Evolutionary conservation across 2,329 filamentous ascomycete species (phyloP).

Genomic region (Piedraia hortae): DNA sequence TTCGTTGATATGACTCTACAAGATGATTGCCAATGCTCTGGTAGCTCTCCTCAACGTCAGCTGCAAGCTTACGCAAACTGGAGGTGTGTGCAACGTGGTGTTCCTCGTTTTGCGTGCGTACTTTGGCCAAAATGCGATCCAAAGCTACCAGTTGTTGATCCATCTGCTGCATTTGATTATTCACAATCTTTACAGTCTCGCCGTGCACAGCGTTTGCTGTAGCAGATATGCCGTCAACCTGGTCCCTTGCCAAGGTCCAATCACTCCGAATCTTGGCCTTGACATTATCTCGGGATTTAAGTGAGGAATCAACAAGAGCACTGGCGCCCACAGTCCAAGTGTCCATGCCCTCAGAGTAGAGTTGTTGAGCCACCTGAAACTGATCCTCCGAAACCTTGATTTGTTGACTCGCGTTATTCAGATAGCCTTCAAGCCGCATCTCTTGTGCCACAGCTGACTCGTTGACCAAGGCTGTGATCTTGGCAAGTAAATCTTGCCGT

Average conservation of each 20-base stretch:
- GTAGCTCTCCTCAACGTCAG: slow-evolving; percentile 46
- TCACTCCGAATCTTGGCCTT: slow-evolving; percentile 66
- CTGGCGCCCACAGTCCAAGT: slow-evolving; percentile 43
- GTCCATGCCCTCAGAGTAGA: slow-evolving; percentile 46
- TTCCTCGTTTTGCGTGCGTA: slow-evolving; percentile 49
- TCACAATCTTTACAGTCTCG: slow-evolving; percentile 70
- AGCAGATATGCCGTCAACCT: slow-evolving; percentile 57
- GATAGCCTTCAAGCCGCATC: slow-evolving; percentile 35
- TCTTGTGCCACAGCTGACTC: slow-evolving; percentile 49
- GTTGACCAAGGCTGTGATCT: slow-evolving; percentile 53
- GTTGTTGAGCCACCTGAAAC: slow-evolving; percentile 25
- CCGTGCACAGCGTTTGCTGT: slow-evolving; percentile 71
- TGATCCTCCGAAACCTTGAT: slow-evolving; percentile 23
- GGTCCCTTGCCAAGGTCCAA: slow-evolving; percentile 53
- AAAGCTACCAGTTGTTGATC: slow-evolving; percentile 69
- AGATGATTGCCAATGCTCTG: slow-evolving; percentile 42
- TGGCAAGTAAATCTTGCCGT: slow-evolving; percentile 41
- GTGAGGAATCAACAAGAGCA: slow-evolving; percentile 40
- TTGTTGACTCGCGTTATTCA: slow-evolving; percentile 34
- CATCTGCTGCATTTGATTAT: slow-evolving; percentile 67
- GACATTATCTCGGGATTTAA: slow-evolving; percentile 45
- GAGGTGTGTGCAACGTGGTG: slow-evolving; percentile 43
- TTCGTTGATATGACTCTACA: slow-evolving; percentile 36
- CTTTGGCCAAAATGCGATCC: slow-evolving; percentile 68
- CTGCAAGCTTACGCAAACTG: slow-evolving; percentile 38